phyloP scores from a whole-genome alignment of 2,329 filamentous ascomycete species.

The Alternaria brassicicola region DNA sequence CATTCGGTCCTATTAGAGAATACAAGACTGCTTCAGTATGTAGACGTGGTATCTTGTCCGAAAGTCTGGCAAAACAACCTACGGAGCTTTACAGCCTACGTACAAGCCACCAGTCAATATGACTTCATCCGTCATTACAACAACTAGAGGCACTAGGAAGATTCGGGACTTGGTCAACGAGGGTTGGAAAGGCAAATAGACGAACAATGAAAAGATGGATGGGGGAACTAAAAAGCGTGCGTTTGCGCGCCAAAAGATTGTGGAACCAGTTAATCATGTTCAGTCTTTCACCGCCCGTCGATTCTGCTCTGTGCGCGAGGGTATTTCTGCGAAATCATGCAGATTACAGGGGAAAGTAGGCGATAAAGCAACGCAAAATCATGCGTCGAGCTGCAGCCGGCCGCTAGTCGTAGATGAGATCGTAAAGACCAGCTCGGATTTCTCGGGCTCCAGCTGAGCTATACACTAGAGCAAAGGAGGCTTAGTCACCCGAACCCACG shows the following conservation, averaged over 20 bases:
- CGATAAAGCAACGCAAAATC: neutral
- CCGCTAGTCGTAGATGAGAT: too few species aligned
- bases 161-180: neutral
- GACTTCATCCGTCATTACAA: slow-evolving; percentile 17
- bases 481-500: too few species aligned
- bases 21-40: neutral
- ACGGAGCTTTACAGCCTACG: neutral
- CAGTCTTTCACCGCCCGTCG: too few species aligned
- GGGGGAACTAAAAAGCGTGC: too few species aligned
- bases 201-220: neutral
- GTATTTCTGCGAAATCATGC: too few species aligned
- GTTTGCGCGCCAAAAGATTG: too few species aligned
- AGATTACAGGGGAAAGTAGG: too few species aligned
- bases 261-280: too few species aligned
- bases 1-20: neutral
- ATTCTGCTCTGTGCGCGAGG: too few species aligned
- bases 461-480: too few species aligned
- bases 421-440: too few species aligned
- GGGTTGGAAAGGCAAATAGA: neutral
- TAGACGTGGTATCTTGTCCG: neutral
- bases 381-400: neutral
- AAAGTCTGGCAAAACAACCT: neutral
- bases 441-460: too few species aligned
- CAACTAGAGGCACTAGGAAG: slow-evolving; percentile 26
- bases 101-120: neutral